Base-by-base conservation (phyloP, 495 filamentous ascomycete genomes). In the Tirmania nivea region DNA sequence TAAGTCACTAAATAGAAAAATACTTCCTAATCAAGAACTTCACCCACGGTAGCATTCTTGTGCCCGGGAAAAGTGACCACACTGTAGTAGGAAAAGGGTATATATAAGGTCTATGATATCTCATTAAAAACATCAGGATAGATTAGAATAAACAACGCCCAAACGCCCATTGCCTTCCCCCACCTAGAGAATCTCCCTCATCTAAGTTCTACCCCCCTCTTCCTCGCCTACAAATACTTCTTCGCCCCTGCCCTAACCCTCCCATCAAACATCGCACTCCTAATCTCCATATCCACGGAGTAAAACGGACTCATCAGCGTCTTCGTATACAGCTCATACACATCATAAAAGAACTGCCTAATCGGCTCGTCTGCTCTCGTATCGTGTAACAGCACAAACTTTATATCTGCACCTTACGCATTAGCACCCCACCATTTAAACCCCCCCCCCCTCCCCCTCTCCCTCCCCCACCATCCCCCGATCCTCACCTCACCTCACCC, bases 241-340 rank as follows among this genome's bases (percentile, higher is more conserved):
- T 82, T 86, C 67, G 85, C 90, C 8, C 86, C 89, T 34, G 83
- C 83, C 10, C 75, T 77, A 3, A 97, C 84, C 67, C 81, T 77
- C 39, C 70, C 65, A 62, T 84, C 73, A 65, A 97, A 97, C 2
- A 95, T 78, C 0, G 84, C 78, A 66, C 86, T 94, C 65, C 72
- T 75, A 35, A 97, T 78, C 65, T 80, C 77, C 76, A 81, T 82
- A 61, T 89, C 84, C 49, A 78, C 73, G 52, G 74, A 69, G 68
- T 92, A 93, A 68, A 97, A 97, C 35, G 90, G 90, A 65, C 77
- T 94, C 90, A 97, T 95, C 39, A 87, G 76, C n/a, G 85, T 83
- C 74, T 97, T 97, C 48, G 93, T 74, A 76, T 89, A 97, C 55
- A 74, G 79, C 67, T 96, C 90, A 66, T 93, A 95, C 11, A 94